Base-by-base conservation (phyloP, 2,329 filamentous ascomycete species). In the Fusarium sp. region DNA sequence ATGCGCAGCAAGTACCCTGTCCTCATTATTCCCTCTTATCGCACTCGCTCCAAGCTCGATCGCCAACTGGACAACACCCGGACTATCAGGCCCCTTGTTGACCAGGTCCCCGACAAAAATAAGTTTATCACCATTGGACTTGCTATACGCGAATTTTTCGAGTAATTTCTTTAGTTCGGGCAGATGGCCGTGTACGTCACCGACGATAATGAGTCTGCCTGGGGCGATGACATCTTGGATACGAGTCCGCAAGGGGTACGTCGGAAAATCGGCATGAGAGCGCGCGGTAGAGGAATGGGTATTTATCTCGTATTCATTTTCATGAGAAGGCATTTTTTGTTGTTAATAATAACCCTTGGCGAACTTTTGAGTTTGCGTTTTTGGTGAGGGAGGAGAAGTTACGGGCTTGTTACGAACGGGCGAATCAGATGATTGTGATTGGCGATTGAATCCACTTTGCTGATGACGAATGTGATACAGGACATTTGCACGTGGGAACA, bases 11-110 rank as follows among this genome's bases (percentile, higher is more conserved):
- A 98, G 86, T 17, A 97, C 87, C 9, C 91, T 88, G 79, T 98
- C 94, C 79, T 98, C 95, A 81, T 97, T 93, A 80, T 97, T 97
- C 13, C 95, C 95, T 56, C 95, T 90, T 8, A 98, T 93, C 61
- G 90, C 93, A 13, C 90, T 92, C 9, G 94, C 94, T 41, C 89
- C 88, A 11, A 94, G 82, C 20, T 88, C 83, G 77, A 93, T 92
- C 24, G 93, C 91, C 36, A 94, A 84, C 67, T 93, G 90, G 47
- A 98, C 87, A 2, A 97, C 93, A 12, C 92, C 94, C 1, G 87
- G 79, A 51, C 92, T 95, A 81, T 97, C 91, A 4, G 94, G 94
- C 0, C 95, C 95, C 83, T 97, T 97, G 75, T 91, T 91, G 73
- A 98, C 87, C 77, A 95, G 85, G 79, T 96, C 93, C 42, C 94